Percentiles rank a stretch among this genome's conserved stretches.
Conservation (phyloP, 306 rosid species). For the Cicer bijugum region DNA sequence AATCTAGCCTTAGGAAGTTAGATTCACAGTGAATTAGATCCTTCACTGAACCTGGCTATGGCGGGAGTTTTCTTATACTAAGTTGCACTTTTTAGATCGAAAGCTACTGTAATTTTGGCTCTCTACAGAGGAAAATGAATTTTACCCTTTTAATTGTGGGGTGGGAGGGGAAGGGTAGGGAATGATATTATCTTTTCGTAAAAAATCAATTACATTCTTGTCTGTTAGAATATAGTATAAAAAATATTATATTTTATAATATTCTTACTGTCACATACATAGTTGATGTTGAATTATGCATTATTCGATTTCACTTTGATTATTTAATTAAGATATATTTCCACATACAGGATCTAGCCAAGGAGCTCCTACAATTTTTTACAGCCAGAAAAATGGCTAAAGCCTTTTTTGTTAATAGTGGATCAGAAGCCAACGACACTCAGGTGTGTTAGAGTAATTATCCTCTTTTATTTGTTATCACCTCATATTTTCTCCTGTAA, state of each 20-base stretch:
- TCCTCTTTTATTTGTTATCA: slow-evolving; percentile 37
- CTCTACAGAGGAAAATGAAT: background rate
- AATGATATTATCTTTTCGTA: slow-evolving; percentile 5
- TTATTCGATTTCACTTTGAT: slow-evolving; percentile 32
- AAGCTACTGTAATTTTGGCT: background rate
- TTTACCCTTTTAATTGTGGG: slow-evolving; percentile 2
- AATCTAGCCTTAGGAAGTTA: background rate
- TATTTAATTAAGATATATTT: slow-evolving; percentile 31
- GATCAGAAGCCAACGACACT: slow-evolving; percentile 98
- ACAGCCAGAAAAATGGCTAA: slow-evolving; percentile 86
- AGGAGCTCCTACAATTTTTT: slow-evolving; percentile 72
- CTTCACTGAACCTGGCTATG: background rate
- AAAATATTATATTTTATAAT: too few relatives aligned
- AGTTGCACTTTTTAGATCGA: slow-evolving; percentile 8
- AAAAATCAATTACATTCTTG: slow-evolving; percentile 13
- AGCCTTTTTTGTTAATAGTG: slow-evolving; percentile 87
- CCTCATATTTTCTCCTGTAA: slow-evolving; percentile 34
- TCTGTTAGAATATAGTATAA: too few relatives aligned
- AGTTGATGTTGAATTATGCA: slow-evolving; percentile 31
- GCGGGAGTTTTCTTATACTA: slow-evolving; percentile 1
- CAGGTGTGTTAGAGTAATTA: slow-evolving; percentile 61
- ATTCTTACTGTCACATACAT: slow-evolving; percentile 1
- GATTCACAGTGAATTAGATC: background rate
- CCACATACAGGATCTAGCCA: slow-evolving; percentile 81
- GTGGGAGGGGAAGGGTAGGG: background rate